These are phyloP conservation scores for Penicillium sp. DNA, from an alignment of 2,329 filamentous ascomycete species.

Conservation along the genomic window DNA sequence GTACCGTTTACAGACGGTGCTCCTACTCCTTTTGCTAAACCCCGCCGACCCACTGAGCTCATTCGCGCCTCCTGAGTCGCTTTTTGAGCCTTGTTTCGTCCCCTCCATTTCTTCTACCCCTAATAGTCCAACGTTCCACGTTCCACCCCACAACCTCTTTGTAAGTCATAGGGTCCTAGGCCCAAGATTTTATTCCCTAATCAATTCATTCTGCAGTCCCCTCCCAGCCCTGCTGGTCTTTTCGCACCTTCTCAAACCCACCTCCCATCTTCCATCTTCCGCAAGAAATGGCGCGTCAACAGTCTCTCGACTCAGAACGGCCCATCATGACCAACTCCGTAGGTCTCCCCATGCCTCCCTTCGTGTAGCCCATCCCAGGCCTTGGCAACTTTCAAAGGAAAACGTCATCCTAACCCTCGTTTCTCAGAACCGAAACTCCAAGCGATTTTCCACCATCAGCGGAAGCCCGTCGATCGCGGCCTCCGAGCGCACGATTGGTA, in stretches of 20 bases:
- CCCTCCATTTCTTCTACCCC: background rate
- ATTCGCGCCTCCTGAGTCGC: conserved; percentile 20
- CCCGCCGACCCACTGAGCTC: conserved; percentile 19
- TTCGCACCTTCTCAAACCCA: conserved; percentile 1
- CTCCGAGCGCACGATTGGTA: conserved; percentile 43
- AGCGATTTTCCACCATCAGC: conserved; percentile 52
- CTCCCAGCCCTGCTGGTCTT: background rate
- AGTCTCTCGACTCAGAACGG: conserved; percentile 50
- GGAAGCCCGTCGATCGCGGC: conserved; percentile 43
- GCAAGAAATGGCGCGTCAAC: conserved; percentile 34
- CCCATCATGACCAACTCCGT: conserved; percentile 54
- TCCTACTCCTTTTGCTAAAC: conserved; percentile 4
- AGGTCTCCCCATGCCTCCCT: conserved; percentile 19
- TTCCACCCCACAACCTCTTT: background rate
- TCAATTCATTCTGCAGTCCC: background rate
- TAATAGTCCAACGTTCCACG: background rate
- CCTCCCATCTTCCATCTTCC: background rate
- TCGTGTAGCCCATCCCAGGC: background rate
- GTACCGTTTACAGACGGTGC: background rate
- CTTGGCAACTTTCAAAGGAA: background rate
- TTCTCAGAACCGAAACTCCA: conserved; percentile 46
- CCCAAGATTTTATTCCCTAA: background rate
- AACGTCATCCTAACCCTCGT: background rate
- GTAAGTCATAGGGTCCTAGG: background rate
- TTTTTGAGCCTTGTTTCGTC: conserved; percentile 1